Base-by-base conservation (phyloP, 2,329 filamentous ascomycete genomes). In the Microdochium nivale region DNA sequence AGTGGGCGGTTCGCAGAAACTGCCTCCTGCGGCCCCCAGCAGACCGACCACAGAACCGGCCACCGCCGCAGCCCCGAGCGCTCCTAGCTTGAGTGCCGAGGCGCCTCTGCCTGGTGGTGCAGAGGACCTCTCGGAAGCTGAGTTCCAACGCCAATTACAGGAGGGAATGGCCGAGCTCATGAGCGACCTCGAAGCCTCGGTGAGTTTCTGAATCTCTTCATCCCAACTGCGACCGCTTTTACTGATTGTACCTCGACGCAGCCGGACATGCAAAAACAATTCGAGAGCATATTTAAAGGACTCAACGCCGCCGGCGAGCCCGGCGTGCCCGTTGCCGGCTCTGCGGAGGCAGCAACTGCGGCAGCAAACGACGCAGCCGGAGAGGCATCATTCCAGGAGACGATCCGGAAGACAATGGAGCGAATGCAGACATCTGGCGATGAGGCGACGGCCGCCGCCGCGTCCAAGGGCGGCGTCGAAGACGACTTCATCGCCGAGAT, bases 321-420 rank as follows among this genome's bases (percentile, higher is more conserved):
- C 13, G 63, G 60, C 23, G 63, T 64, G 21, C 60, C 67, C 35
- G n/a, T n/a, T n/a, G 49, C 58, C 54, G 58, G 61, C 56, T 54
- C 59, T 46, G 60, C 58, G 14, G 56, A 62, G n/a, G 60, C 57
- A 19, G 37, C 56, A 2, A 44, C 60, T 1, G 56, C 66, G 5
- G 53, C 58, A 10, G 46, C 59, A 47, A 48, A 62, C 19, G 40
- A 44, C 10, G 9, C 40, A 13, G 63, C 67, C 23, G 59, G 67
- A 24, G 84, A 88, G 40, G 82, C 84, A 47, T 82, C 79, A 1
- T 99, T 99, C 68, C 90, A 95, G 64, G 90, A 96, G 54, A 95
- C 89, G 0, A 97, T 99, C 61, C 84, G 87, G 54, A 84, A 84
- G 60, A 97, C 94, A 0, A 96, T 99, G 87, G 89, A 95, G 70